Evolutionary conservation across 768 basidiomycete species (phyloP), one percentile per base, ranked within the genome.

Genomic region (Boletus reticuloceps): DNA sequence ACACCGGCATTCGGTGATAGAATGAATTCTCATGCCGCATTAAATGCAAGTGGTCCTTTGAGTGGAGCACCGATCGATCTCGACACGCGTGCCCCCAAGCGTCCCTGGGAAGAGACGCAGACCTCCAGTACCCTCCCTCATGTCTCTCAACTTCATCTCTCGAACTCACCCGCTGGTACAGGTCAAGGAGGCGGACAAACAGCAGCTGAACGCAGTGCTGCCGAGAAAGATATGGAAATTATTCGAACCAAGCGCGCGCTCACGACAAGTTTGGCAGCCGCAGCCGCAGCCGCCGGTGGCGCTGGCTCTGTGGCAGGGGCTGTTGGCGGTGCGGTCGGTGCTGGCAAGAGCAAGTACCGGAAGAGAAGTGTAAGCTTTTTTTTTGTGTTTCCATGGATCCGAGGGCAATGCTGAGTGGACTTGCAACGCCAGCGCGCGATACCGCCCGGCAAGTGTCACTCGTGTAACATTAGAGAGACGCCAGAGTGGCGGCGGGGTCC

Each of bases 401-500:
- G 40, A 38, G 41, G 50, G 22, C 58, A 51, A 37, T 37, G 16
- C 59, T 71, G 48, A 63, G 47, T 61, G 49, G 47, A 56, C 47
- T 60, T 60, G 59, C 67, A 69, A 72, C 65, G 65, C 27, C 73
- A 92, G 90, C 84, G 90, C 61, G 88, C 90, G 42, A 89, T 86
- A 37, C 90, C 90, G 17, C 90, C 90, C 6, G 89, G 89, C 11
- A 90, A 91, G 66, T 92, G 90, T 64, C 88, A 91, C 71, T 91
- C 90, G 32, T 92, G 90, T 68, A 89, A 90, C 72, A 91, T 91
- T 53, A 78, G 86, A 55, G 90, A 92, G 67, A 92, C 90, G 5
- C 90, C 90, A n/a, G 90, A 92, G 69, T 92, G 90, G 90, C 73
- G 90, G 50, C 81, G 89, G 25, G 90, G 90, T 16, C 90, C 90